Percentiles rank a stretch among this genome's conserved stretches.
Evolutionary conservation across 75 land plant species (phyloP).

Genomic region (Pinus taeda): DNA sequence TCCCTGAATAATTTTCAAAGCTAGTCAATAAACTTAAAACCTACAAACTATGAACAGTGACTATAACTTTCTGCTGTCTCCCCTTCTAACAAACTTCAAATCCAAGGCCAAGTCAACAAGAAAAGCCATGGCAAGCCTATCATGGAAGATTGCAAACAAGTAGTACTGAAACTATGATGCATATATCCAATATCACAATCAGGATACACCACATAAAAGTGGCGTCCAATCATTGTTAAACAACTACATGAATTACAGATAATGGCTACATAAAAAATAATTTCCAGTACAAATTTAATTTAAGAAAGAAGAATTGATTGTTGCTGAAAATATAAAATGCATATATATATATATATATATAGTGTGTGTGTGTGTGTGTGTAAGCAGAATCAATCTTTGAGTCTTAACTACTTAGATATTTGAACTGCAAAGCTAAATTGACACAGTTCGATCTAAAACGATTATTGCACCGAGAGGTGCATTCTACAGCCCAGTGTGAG

Average conservation of each 20-base stretch:
- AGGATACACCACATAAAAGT: background rate
- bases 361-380: no score
- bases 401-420: no score
- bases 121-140: background rate
- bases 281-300: background rate
- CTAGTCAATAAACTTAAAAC: background rate
- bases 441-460: no score
- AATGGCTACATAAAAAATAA: background rate
- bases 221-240: background rate
- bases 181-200: background rate
- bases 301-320: background rate
- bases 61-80: background rate
- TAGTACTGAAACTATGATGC: background rate
- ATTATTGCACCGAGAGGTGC: no score
- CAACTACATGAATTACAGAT: background rate
- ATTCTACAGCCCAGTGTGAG: no score
- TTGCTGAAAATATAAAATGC: background rate
- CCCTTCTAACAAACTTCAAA: background rate
- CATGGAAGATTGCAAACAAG: background rate
- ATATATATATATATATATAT: background rate
- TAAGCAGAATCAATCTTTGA: background rate
- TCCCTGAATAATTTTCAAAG: constrained; percentile 46
- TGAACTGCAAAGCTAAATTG: no score
- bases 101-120: background rate
- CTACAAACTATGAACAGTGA: background rate